These are phyloP conservation scores for Priceomyces haplophilus DNA, from an alignment of 805 yeast species.

Conservation along the genomic window DNA sequence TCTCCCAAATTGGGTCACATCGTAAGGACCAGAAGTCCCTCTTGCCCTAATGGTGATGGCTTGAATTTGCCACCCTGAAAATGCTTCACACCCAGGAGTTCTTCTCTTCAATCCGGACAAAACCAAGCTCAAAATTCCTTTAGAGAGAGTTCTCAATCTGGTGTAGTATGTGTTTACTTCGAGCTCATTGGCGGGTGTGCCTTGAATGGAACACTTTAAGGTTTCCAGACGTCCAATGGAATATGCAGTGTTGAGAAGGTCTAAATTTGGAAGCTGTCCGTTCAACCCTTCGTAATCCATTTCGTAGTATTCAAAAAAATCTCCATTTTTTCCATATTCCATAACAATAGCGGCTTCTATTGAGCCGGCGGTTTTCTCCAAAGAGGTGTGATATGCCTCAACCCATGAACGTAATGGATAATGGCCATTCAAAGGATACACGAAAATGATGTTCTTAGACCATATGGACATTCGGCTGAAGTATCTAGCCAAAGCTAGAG, in stretches of 20 bases:
- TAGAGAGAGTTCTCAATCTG: conserved; percentile 55
- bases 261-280: conserved; percentile 94
- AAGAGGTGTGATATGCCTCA: conserved; percentile 80
- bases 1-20: conserved; percentile 90
- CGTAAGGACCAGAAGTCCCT: conserved; percentile 57
- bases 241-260: conserved; percentile 80
- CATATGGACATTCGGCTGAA: conserved; percentile 85
- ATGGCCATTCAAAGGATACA: conserved; percentile 71
- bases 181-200: conserved; percentile 46
- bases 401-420: conserved; percentile 83
- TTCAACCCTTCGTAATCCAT: conserved; percentile 82
- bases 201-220: conserved; percentile 64
- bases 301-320: conserved; percentile 71
- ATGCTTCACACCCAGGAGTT: conserved; percentile 78
- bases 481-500: conserved; percentile 71
- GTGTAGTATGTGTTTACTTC: conserved; percentile 47
- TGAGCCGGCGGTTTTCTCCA: conserved; percentile 89
- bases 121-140: conserved; percentile 68
- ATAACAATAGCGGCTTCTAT: conserved; percentile 86
- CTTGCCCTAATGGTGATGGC: conserved; percentile 76
- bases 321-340: conserved; percentile 68
- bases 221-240: conserved; percentile 73
- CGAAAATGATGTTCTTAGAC: conserved; percentile 91
- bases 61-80: conserved; percentile 95
- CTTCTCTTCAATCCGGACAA: conserved; percentile 59